Base-by-base conservation (phyloP, 2,329 filamentous ascomycete genomes). In the Paracamarosporium sp. region DNA sequence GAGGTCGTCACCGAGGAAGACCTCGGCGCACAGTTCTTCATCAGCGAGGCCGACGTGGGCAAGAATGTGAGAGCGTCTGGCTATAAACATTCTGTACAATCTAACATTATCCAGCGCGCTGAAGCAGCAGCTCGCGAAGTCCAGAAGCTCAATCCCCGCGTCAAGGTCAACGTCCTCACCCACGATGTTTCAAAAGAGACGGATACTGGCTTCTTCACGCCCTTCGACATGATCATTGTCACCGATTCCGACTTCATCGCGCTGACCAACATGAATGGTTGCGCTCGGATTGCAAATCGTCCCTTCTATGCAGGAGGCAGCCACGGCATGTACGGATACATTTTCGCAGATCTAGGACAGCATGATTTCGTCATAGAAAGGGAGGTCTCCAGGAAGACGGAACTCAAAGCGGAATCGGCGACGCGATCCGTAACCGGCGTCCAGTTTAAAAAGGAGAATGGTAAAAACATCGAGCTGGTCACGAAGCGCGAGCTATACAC, bases 401-500 rank as follows among this genome's bases (percentile, higher is more conserved):
- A 64, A 7, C 67, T 78, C 3, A 89, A 88, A 0, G 79, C 84
- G 4, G 95, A 99, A 74, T 90, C 91, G 1, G 83, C 87, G 25
- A 97, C 94, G 5, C 87, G 94, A 53, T 88, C 86, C 65, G 84
- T 98, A 56, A 78, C 93, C 30, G 83, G 86, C 63, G 87, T 93
- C 11, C 86, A 88, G 48, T 89, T 87, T 13, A 91, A 86, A 71
- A 82, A 89, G 56, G 83, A 76, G 56, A 83, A 76, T 45, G 80
- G 82, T 46, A 94, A 92, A 77, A 66, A 61, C n/a, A 86, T 91
- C 52, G 95, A 99, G 75, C 85, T 92, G 64, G 93, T 99, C 57
- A 95, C 90, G 51, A 98, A 98, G 81, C 87, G 90, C 62, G 95
- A 99, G 74, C 82, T 90, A 1, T 99, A 97, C 81, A 92, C 91